Conservation (phyloP, 139 green algal genomes). For the Pseudopediastrum boryanum region DNA sequence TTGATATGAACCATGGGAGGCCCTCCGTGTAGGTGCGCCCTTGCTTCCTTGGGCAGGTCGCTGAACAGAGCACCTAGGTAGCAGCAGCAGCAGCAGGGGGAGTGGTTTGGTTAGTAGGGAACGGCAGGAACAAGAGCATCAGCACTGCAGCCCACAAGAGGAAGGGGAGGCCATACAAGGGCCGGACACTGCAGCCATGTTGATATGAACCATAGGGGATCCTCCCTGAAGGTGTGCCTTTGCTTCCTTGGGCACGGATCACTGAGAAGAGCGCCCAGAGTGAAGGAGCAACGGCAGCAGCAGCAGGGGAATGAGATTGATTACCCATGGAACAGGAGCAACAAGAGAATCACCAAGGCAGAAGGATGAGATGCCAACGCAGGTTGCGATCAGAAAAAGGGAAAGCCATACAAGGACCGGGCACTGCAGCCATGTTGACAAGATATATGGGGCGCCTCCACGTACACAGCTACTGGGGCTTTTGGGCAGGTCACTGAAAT, state of each 20-base stretch:
- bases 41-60: background rate
- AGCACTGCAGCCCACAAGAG: too few relatives aligned
- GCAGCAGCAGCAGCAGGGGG: background rate
- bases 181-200: conserved; percentile 8
- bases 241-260: background rate
- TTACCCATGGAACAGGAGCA: too few relatives aligned
- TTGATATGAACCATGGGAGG: conserved; percentile 8
- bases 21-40: conserved; percentile 1
- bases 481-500: background rate
- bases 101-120: too few relatives aligned
- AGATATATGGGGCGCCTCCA: conserved; percentile 5
- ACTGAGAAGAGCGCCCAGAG: background rate
- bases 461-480: background rate
- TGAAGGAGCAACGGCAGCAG: background rate
- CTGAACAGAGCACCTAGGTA: conserved; percentile 6
- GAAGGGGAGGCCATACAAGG: too few relatives aligned
- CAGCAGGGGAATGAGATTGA: too few relatives aligned
- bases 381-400: too few relatives aligned
- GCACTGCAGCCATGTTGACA: conserved; percentile 1
- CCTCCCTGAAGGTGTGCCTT: conserved; percentile 7
- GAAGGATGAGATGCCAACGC: too few relatives aligned
- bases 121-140: too few relatives aligned
- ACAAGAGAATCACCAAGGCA: too few relatives aligned
- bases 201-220: background rate
- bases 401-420: too few relatives aligned